Conservation (phyloP, 1,284 basidiomycete species). For the Anthracocystis panici-leucophaei region DNA sequence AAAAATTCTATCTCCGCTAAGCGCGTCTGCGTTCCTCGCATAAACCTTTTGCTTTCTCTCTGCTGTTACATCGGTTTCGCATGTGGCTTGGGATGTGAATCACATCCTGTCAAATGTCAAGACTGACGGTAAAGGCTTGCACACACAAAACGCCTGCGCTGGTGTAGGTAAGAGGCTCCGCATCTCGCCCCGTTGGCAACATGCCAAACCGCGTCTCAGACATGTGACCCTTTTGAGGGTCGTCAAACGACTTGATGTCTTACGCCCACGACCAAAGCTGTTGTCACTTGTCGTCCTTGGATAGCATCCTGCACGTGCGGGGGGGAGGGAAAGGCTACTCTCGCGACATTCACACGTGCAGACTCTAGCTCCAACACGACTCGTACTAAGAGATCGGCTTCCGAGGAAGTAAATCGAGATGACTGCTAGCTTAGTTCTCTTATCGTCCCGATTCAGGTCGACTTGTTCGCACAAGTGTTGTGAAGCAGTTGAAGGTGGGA, state of each 20-base stretch:
- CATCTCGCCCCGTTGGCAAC: neutral
- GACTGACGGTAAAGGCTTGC: neutral
- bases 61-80: neutral
- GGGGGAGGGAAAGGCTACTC: too few relatives aligned
- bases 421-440: too few relatives aligned
- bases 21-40: constrained; percentile 6
- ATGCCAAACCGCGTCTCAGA: constrained; percentile 32
- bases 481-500: too few relatives aligned
- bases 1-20: constrained; percentile 5
- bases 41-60: neutral
- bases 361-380: too few relatives aligned
- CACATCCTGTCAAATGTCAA: constrained; percentile 1
- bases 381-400: too few relatives aligned
- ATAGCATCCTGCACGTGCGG: too few relatives aligned
- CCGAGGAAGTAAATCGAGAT: too few relatives aligned
- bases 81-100: constrained; percentile 38
- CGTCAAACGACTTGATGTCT: neutral
- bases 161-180: too few relatives aligned
- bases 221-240: constrained; percentile 13
- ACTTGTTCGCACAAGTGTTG: too few relatives aligned
- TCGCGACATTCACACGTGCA: too few relatives aligned
- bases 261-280: neutral
- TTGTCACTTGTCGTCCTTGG: too few relatives aligned
- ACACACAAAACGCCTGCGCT: neutral
- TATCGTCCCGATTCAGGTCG: too few relatives aligned